Percentiles rank a stretch among this genome's conserved stretches.
Conservation (phyloP, 2,329 filamentous ascomycete species). For the Calonectria ilicicola region DNA sequence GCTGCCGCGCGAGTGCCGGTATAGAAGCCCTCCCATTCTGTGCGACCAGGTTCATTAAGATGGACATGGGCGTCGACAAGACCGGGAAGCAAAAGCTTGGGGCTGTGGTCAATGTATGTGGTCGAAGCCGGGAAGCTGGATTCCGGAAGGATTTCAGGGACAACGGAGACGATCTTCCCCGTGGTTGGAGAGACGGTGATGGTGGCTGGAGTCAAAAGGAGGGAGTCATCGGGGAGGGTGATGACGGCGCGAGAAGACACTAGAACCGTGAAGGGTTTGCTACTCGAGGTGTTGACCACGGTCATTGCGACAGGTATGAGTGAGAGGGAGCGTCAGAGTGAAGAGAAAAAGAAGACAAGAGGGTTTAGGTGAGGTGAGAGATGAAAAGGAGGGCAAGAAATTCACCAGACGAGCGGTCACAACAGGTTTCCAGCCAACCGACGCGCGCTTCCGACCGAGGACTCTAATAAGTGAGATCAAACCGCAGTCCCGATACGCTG, state of each 20-base stretch:
- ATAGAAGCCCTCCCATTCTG: constrained; percentile 98
- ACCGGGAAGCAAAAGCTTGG: constrained; percentile 86
- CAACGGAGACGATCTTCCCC: constrained; percentile 86
- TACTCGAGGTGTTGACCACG: constrained; percentile 35
- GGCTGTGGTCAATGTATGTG: constrained; percentile 85
- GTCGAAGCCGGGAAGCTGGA: constrained; percentile 79
- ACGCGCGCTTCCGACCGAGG: constrained; percentile 1
- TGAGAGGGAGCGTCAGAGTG: neutral
- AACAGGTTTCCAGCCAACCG: constrained; percentile 20
- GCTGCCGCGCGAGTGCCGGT: constrained; percentile 94
- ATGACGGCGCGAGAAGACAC: constrained; percentile 88
- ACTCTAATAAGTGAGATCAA: constrained; percentile 3
- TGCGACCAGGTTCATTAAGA: constrained; percentile 95
- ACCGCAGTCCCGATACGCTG: constrained; percentile 7
- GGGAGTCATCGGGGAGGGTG: constrained; percentile 72
- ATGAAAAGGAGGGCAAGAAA: neutral
- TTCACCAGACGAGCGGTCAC: constrained; percentile 1
- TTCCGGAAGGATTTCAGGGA: constrained; percentile 79
- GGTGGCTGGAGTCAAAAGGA: constrained; percentile 81
- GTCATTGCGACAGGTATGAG: constrained; percentile 45
- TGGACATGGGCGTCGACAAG: constrained; percentile 98
- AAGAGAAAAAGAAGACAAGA: constrained; percentile 19
- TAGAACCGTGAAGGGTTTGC: constrained; percentile 74
- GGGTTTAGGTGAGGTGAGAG: constrained; percentile 1
- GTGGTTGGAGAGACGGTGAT: constrained; percentile 81